These are phyloP conservation scores for Lathyrus aphaca DNA, from an alignment of 306 rosid species.

Conservation along the genomic window DNA sequence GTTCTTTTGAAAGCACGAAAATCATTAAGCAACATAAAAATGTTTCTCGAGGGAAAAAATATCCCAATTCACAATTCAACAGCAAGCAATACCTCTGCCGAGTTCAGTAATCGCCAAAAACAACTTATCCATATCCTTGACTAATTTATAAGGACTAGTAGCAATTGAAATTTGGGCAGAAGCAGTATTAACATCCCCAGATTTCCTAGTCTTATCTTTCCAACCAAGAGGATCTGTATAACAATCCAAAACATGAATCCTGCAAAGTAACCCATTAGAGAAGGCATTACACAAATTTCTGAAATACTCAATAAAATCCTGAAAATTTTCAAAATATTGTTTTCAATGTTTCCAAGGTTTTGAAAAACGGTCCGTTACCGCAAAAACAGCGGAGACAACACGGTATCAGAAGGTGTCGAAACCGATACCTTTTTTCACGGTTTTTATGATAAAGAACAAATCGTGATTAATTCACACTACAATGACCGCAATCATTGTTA, in stretches of 20 bases:
- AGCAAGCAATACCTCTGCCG: conserved; percentile 65
- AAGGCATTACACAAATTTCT: neutral
- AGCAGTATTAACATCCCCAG: conserved; percentile 40
- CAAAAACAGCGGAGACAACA: no score
- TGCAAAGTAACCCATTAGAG: conserved; percentile 41
- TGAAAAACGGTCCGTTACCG: no score
- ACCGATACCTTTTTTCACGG: no score
- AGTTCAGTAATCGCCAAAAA: conserved; percentile 56
- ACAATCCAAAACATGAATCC: conserved; percentile 92
- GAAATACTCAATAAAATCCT: neutral
- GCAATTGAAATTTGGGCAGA: conserved; percentile 46
- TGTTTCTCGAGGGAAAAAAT: no score
- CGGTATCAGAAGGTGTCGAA: no score
- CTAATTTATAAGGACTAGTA: conserved; percentile 52
- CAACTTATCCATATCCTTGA: conserved; percentile 67
- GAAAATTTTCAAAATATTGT: neutral
- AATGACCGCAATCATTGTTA: no score
- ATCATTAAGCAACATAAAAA: neutral
- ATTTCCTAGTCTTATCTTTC: conserved; percentile 59
- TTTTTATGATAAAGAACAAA: no score
- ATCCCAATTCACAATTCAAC: no score
- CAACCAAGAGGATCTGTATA: conserved; percentile 97
- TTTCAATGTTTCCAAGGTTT: no score
- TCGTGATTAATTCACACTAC: no score
- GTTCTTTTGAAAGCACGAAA: neutral